phyloP scores from a whole-genome alignment of 1,284 basidiomycete genomes.

The Trichosporon faecale region DNA sequence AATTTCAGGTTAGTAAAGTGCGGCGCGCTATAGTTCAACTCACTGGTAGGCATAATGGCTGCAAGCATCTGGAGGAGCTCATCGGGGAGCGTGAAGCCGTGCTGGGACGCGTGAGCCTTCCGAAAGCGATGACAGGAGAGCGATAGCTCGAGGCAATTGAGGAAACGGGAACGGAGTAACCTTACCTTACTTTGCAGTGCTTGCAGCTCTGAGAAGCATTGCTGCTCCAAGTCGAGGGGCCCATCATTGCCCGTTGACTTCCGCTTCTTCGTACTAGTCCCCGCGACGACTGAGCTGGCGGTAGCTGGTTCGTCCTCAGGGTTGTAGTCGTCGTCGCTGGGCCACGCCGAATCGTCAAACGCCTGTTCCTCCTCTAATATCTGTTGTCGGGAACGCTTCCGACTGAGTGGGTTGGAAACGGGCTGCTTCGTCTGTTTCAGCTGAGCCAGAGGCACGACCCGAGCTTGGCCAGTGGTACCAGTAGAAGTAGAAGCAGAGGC shows the following conservation, averaged over 20 bases:
- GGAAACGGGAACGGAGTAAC: not conserved
- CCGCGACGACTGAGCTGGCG: not conserved
- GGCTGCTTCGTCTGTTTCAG: constrained; percentile 14
- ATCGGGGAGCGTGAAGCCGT: constrained; percentile 19
- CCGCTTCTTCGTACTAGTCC: constrained; percentile 54
- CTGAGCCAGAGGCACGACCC: constrained; percentile 28
- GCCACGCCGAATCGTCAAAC: constrained; percentile 44
- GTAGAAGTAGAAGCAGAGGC: not conserved
- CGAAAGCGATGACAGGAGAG: constrained; percentile 19
- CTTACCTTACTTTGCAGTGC: constrained; percentile 17
- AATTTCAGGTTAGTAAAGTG: not conserved
- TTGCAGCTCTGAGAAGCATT: constrained; percentile 13
- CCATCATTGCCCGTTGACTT: not conserved
- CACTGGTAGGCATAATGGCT: constrained; percentile 42
- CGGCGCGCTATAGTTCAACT: constrained; percentile 17
- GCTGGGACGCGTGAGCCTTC: not conserved
- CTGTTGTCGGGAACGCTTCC: constrained; percentile 36
- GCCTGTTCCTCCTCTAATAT: constrained; percentile 33
- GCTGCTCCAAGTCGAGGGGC: constrained; percentile 4
- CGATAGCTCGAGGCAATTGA: not conserved
- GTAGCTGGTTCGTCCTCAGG: constrained; percentile 50
- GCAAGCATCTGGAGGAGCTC: constrained; percentile 43
- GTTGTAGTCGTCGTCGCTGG: constrained; percentile 35
- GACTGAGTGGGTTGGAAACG: constrained; percentile 26
- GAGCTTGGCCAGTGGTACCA: constrained; percentile 17